Base-by-base conservation (phyloP, 768 basidiomycete genomes). In the Pleurotus cornucopiae region DNA sequence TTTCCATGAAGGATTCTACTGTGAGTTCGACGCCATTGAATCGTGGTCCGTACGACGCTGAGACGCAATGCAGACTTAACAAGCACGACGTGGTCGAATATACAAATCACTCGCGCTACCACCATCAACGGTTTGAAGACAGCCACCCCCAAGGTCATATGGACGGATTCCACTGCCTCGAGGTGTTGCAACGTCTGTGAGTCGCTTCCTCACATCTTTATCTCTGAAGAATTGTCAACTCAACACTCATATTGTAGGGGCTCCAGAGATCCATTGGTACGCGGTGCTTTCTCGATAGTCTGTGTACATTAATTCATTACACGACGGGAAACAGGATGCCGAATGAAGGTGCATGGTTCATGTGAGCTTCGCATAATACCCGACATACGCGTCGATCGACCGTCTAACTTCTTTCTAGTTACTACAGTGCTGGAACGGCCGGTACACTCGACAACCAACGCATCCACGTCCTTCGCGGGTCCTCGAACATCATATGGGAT, bases 61-160 rank as follows among this genome's bases (percentile, higher is more conserved):
- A 37, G 16, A 6, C n/a, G 30, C 11, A 11, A 26, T 46, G 2
- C 34, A 68, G 67, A 70, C 39, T 53, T 70, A 18, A 69, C 69
- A 1, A 58, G 64, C 5, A 69, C 68, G 9, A 70, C 69, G 2
- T 69, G 69, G 69, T 61, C 60, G 3, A 68, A 70, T 40, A 67
- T 69, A 45, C 63, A 68, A 55, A 63, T 69, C 38, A 68, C 67
- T 6, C 63, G 69, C 4, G 68, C 67, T 16, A 67, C 67, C 3
- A 69, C 65, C 16, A 60, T 69, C 20, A 61, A 39, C 6, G 73
- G 72, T 26, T 61, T 74, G 54, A 74, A 70, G 46, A 74, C 66
- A 4, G 72, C 70, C 2, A 68, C 66, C 0, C 68, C 72, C 5
- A 73, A 66, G 40, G 59, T 62, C 4, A 43, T 70, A n/a, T 70